phyloP scores from a whole-genome alignment of 768 basidiomycete genomes.

The Tylopilus sp. region DNA sequence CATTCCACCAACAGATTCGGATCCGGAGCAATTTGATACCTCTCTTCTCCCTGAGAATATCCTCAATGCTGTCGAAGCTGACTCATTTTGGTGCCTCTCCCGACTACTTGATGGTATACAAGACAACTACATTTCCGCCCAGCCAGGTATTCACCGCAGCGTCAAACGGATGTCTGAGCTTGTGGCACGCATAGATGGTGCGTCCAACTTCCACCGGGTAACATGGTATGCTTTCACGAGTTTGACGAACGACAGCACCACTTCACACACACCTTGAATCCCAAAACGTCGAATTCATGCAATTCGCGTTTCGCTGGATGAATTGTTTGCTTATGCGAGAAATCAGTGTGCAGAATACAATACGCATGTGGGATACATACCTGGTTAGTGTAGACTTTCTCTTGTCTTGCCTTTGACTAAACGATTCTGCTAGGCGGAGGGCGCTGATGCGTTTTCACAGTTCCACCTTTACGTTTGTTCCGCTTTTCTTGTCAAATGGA shows the following conservation, averaged over 20 bases:
- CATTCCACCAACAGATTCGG: slow-evolving; percentile 58
- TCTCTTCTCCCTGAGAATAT: slow-evolving; percentile 63
- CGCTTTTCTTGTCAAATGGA: slow-evolving; percentile 95
- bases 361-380: slow-evolving; percentile 99
- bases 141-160: slow-evolving; percentile 93
- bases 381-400: slow-evolving; percentile 52
- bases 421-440: slow-evolving; percentile 72
- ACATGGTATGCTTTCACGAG: neutral
- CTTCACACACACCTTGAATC: slow-evolving; percentile 82
- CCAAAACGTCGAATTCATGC: slow-evolving; percentile 98
- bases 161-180: slow-evolving; percentile 93
- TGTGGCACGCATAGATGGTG: slow-evolving; percentile 85
- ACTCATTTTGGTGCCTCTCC: slow-evolving; percentile 97
- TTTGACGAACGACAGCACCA: slow-evolving; percentile 51
- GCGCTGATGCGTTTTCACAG: slow-evolving; percentile 96
- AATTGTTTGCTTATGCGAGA: slow-evolving; percentile 98
- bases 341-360: slow-evolving; percentile 93
- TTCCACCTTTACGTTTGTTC: slow-evolving; percentile 99
- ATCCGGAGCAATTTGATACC: slow-evolving; percentile 88
- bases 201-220: slow-evolving; percentile 18
- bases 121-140: slow-evolving; percentile 95
- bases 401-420: neutral
- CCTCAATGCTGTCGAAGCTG: slow-evolving; percentile 88
- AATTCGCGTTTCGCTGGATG: slow-evolving; percentile 99
- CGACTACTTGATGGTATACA: slow-evolving; percentile 95